Percentiles rank a stretch among this genome's conserved stretches.
phyloP scores from a whole-genome alignment of 208 protist species.

The Trypanosoma melophagium region DNA sequence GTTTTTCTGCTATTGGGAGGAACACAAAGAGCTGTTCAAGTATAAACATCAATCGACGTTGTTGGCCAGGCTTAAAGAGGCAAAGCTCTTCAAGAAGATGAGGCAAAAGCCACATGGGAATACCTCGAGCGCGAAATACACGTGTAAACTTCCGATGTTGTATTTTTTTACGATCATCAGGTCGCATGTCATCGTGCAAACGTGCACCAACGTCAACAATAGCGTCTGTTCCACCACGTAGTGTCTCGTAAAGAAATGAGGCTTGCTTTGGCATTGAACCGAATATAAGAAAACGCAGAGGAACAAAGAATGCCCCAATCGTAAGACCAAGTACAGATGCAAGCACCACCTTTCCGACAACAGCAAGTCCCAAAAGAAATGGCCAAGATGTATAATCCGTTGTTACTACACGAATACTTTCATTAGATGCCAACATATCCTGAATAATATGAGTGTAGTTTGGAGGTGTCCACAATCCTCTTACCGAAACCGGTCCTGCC shows the following conservation, averaged over 20 bases:
- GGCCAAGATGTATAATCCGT: constrained; percentile 15
- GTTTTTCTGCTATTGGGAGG: constrained; percentile 54
- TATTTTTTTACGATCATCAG: constrained; percentile 50
- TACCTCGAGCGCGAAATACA: constrained; percentile 53
- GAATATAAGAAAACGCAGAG: constrained; percentile 52
- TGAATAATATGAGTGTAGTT: constrained; percentile 40
- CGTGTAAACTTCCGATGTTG: constrained; percentile 64
- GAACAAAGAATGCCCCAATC: constrained; percentile 46
- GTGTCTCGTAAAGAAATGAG: constrained; percentile 50
- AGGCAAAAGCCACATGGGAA: constrained; percentile 69
- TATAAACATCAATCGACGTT: constrained; percentile 72
- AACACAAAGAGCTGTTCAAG: constrained; percentile 67
- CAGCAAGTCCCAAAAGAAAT: constrained; percentile 51
- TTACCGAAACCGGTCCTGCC: constrained; percentile 31
- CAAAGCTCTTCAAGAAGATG: constrained; percentile 76
- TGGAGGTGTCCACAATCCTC: constrained; percentile 38
- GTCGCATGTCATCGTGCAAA: constrained; percentile 72
- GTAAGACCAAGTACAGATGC: constrained; percentile 46
- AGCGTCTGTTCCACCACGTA: constrained; percentile 48
- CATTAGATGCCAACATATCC: constrained; percentile 28
- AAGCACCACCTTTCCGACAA: constrained; percentile 49
- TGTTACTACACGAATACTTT: constrained; percentile 9
- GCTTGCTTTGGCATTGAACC: constrained; percentile 48
- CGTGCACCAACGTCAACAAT: constrained; percentile 49
- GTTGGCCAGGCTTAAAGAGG: constrained; percentile 59